These are phyloP conservation scores for Tetrastigma voinierianum DNA, from an alignment of 164 flowering plant genomes.

Conservation along the genomic window DNA sequence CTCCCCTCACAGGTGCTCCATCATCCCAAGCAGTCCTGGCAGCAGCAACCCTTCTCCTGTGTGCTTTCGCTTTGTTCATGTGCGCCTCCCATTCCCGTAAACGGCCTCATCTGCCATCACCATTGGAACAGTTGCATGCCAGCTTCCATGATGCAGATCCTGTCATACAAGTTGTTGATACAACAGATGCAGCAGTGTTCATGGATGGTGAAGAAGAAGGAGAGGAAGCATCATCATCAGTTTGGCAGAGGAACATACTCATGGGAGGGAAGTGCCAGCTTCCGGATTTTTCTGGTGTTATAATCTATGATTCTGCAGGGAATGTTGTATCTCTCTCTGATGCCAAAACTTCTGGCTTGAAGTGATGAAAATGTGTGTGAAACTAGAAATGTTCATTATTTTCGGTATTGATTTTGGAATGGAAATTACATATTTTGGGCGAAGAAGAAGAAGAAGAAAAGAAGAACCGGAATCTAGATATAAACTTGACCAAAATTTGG, in stretches of 20 bases:
- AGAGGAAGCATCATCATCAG: slow-evolving; percentile 29
- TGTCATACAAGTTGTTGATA: slow-evolving; percentile 30
- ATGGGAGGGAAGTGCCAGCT: slow-evolving; percentile 90
- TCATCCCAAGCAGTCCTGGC: slow-evolving; percentile 32
- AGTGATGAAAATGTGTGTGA: slow-evolving; percentile 15
- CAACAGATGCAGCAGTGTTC: not conserved
- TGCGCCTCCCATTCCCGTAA: slow-evolving; percentile 64
- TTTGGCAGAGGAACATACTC: slow-evolving; percentile 85
- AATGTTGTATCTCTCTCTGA: slow-evolving; percentile 46
- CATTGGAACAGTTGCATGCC: slow-evolving; percentile 35
- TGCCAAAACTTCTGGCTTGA: slow-evolving; percentile 32
- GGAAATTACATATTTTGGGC: not conserved
- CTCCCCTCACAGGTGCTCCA: slow-evolving; percentile 3
- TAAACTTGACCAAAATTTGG: not conserved
- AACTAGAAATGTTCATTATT: not conserved
- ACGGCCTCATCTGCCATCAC: slow-evolving; percentile 28
- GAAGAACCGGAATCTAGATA: not conserved
- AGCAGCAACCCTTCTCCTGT: slow-evolving; percentile 31
- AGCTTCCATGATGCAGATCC: slow-evolving; percentile 29
- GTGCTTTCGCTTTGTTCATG: slow-evolving; percentile 54
- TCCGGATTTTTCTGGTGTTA: slow-evolving; percentile 83
- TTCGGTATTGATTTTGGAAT: not conserved
- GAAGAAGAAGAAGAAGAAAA: too few species aligned
- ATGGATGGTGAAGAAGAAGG: slow-evolving; percentile 18
- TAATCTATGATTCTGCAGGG: slow-evolving; percentile 69